Conservation (phyloP, 805 yeast genomes). For the Teunomyces gatunensis region DNA sequence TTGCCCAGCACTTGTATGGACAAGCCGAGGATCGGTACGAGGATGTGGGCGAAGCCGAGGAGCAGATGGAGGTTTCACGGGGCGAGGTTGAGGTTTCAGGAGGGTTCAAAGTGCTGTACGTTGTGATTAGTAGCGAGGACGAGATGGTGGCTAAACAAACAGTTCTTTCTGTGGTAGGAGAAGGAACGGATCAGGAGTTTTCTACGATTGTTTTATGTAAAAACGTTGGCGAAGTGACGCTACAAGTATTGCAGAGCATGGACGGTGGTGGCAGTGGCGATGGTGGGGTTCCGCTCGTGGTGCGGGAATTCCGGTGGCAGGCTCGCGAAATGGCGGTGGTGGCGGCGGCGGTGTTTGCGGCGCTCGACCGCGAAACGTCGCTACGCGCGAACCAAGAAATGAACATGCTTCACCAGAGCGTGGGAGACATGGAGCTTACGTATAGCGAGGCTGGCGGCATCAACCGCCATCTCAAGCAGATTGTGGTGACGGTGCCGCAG, state of each 20-base stretch:
- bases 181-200: not conserved
- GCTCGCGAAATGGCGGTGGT: not conserved
- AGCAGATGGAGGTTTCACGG: constrained; percentile 1
- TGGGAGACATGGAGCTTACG: constrained; percentile 12
- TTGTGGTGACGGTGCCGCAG: constrained; percentile 21
- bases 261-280: not conserved
- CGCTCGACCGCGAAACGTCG: not conserved
- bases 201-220: constrained; percentile 8
- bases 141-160: constrained; percentile 8
- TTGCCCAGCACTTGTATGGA: constrained; percentile 5
- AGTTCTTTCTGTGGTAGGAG: constrained; percentile 7
- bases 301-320: constrained; percentile 10
- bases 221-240: not conserved
- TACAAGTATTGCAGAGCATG: constrained; percentile 8
- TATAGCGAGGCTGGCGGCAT: constrained; percentile 8
- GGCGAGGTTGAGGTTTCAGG: not conserved
- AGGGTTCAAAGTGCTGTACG: constrained; percentile 5
- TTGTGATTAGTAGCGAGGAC: constrained; percentile 9
- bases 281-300: constrained; percentile 6
- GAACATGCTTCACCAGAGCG: not conserved
- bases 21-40: constrained; percentile 9
- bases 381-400: not conserved
- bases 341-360: not conserved
- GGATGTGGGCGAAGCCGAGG: constrained; percentile 4
- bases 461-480: constrained; percentile 18